A percentile compares a stretch with the other conserved stretches of the same genome.
These are phyloP conservation scores for Tricholoma sp. DNA, from an alignment of 768 basidiomycete genomes.

Conservation along the genomic window DNA sequence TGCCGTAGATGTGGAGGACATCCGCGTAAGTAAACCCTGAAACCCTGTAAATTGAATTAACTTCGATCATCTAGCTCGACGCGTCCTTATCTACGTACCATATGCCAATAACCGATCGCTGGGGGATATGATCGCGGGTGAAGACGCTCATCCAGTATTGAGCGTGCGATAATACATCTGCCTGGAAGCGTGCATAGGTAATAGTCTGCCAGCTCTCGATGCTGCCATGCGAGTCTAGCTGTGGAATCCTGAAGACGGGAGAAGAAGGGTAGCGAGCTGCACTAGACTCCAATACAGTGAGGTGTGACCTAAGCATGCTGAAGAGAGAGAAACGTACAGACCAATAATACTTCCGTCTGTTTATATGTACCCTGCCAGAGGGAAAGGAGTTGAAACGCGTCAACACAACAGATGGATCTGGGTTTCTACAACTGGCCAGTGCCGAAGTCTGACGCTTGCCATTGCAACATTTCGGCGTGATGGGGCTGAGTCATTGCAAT, in stretches of 20 bases:
- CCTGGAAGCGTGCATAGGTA: constrained; percentile 38
- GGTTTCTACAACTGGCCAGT: not conserved
- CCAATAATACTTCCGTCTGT: not conserved
- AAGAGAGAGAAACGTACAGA: constrained; percentile 4
- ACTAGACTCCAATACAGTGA: constrained; percentile 47
- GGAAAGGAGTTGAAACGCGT: constrained; percentile 14
- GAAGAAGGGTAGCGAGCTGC: constrained; percentile 38
- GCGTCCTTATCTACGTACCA: constrained; percentile 38
- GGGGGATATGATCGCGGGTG: constrained; percentile 31
- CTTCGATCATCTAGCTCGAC: not conserved
- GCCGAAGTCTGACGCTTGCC: constrained; percentile 2
- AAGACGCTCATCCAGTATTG: constrained; percentile 48
- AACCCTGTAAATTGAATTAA: constrained; percentile 37
- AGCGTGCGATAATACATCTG: constrained; percentile 53
- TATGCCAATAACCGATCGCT: constrained; percentile 53
- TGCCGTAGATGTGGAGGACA: constrained; percentile 56
- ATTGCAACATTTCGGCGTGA: constrained; percentile 9
- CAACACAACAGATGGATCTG: not conserved
- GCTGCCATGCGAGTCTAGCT: constrained; percentile 23
- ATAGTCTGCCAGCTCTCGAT: constrained; percentile 20
- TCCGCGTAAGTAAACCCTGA: constrained; percentile 59
- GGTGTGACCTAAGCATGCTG: constrained; percentile 38
- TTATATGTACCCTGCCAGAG: constrained; percentile 5
- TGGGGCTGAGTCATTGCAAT: constrained; percentile 3
- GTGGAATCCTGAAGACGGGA: constrained; percentile 50